Percentiles rank a stretch among this genome's conserved stretches.
Evolutionary conservation across 805 yeast species (phyloP).

Genomic region (Helenozyma baotianmanensis): DNA sequence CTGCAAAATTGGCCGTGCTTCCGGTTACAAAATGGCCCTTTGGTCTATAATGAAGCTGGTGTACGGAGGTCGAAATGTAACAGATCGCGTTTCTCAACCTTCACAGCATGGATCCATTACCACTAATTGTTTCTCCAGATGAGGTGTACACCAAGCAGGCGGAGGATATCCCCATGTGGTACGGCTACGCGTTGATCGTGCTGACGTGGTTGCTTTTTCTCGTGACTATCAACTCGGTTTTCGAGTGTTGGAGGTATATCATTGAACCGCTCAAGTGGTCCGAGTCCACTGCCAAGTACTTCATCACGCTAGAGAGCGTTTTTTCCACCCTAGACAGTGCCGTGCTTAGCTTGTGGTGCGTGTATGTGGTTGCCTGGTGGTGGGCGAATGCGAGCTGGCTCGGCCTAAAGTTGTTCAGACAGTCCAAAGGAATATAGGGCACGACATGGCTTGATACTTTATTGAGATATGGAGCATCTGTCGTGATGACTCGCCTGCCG

Average conservation of each 20-base stretch:
- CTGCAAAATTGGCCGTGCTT: too few species aligned
- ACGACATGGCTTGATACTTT: too few species aligned
- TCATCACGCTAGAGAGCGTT: slow-evolving; percentile 8
- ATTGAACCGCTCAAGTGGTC: slow-evolving; percentile 23
- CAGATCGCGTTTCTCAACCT: not conserved
- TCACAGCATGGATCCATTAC: slow-evolving; percentile 10
- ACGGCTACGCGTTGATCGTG: slow-evolving; percentile 27
- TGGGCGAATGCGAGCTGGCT: slow-evolving; percentile 78
- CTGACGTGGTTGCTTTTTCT: slow-evolving; percentile 30
- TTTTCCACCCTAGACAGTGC: slow-evolving; percentile 25
- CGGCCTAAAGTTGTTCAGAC: slow-evolving; percentile 75
- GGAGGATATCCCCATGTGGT: slow-evolving; percentile 6
- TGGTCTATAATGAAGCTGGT: too few species aligned
- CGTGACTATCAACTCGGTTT: slow-evolving; percentile 31
- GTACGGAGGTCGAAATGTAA: not conserved
- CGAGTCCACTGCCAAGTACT: slow-evolving; percentile 8
- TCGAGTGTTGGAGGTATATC: slow-evolving; percentile 31
- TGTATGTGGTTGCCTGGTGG: slow-evolving; percentile 42
- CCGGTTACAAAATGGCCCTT: too few species aligned
- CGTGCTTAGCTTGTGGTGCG: slow-evolving; percentile 33
- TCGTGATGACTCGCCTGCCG: too few species aligned
- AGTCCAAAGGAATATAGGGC: slow-evolving; percentile 66
- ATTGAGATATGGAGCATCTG: too few species aligned
- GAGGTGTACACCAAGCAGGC: slow-evolving; percentile 4
- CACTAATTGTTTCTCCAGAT: slow-evolving; percentile 11